Conservation (phyloP, 1,139 yeast species). For the Debaryomycetaceae sp. region DNA sequence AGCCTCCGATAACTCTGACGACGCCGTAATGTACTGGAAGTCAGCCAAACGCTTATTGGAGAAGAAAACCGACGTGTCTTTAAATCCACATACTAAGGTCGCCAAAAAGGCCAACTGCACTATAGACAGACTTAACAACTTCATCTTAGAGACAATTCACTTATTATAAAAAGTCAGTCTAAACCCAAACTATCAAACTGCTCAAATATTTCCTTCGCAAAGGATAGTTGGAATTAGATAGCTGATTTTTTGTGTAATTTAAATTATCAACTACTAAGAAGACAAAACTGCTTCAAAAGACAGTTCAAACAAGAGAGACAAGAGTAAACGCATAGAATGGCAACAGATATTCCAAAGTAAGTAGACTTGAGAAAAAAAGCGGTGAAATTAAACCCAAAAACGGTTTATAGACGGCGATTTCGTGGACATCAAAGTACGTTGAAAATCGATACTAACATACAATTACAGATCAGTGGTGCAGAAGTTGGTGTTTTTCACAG, state of each 20-base stretch:
- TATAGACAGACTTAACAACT: constrained; percentile 4
- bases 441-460: constrained; percentile 9
- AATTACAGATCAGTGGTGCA: constrained; percentile 52
- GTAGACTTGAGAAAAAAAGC: too few relatives aligned
- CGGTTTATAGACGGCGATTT: too few relatives aligned
- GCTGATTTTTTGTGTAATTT: background rate
- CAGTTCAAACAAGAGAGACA: background rate
- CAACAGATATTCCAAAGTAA: constrained; percentile 61
- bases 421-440: constrained; percentile 6
- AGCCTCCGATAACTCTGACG: constrained; percentile 13
- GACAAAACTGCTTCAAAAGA: background rate
- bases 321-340: constrained; percentile 17
- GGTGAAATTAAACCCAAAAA: background rate
- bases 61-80: constrained; percentile 31
- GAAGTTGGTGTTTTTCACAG: constrained; percentile 82
- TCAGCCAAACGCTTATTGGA: constrained; percentile 12
- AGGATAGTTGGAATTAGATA: background rate
- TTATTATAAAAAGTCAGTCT: background rate
- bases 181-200: background rate
- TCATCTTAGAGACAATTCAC: constrained; percentile 4
- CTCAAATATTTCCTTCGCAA: background rate
- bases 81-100: constrained; percentile 22
- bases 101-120: constrained; percentile 5
- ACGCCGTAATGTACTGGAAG: constrained; percentile 19
- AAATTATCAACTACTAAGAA: background rate